Evolutionary conservation across 139 green algal species (phyloP).

Genomic region (Mychonastes homosphaera): DNA sequence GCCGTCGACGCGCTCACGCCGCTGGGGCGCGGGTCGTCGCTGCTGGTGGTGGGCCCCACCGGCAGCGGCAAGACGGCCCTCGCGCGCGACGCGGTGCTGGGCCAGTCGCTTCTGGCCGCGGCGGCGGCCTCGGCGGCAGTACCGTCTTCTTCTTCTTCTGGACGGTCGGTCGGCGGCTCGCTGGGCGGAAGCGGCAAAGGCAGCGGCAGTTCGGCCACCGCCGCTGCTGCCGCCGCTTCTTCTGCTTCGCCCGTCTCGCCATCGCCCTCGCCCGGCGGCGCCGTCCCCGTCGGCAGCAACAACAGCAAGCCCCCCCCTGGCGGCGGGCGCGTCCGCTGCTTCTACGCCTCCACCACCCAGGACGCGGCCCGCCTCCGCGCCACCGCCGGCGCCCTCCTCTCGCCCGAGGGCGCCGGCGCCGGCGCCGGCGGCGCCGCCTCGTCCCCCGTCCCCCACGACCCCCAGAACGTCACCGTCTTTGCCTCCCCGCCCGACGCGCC

Average conservation of each 20-base stretch:
- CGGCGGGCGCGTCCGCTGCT: conserved; percentile 7
- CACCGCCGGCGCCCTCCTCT: no score
- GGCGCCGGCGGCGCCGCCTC: no score
- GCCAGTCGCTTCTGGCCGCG: conserved; percentile 14
- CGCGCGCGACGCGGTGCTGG: conserved; percentile 53
- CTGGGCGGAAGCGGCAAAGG: background rate
- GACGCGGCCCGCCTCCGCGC: no score
- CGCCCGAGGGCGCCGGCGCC: no score
- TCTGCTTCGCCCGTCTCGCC: background rate
- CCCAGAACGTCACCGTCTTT: conserved; percentile 59
- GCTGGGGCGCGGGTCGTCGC: conserved; percentile 61
- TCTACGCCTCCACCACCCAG: no score
- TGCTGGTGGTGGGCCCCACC: conserved; percentile 53
- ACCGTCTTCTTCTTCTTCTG: background rate
- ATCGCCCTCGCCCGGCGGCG: background rate
- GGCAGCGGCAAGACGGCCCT: conserved; percentile 49
- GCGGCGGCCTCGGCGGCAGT: background rate
- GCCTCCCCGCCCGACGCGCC: conserved; percentile 22
- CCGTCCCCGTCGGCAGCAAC: no score
- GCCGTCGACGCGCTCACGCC: conserved; percentile 73
- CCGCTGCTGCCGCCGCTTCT: background rate
- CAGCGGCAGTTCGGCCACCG: background rate
- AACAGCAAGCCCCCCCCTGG: no score
- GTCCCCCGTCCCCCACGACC: no score
- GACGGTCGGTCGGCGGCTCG: background rate